A percentile compares a stretch with the other conserved stretches of the same genome.
Evolutionary conservation across 1,284 basidiomycete species (phyloP).

Genomic region (Blastosporella zonata): DNA sequence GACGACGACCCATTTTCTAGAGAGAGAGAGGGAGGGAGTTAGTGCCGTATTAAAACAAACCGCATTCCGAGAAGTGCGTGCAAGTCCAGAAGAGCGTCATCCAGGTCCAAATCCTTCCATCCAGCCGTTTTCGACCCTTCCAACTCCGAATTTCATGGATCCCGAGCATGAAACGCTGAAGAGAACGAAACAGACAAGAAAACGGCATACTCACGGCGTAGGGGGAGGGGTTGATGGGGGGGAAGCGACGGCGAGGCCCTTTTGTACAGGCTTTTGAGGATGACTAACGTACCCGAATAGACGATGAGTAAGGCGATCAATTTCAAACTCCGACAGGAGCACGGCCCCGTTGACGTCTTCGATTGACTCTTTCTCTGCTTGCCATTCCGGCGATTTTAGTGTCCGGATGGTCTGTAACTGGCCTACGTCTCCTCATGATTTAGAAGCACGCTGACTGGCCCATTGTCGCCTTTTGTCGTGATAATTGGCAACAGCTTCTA

Average conservation of each 20-base stretch:
- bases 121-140: conserved; percentile 14
- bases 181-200: background rate
- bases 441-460: too few species aligned
- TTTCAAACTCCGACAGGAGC: conserved; percentile 12
- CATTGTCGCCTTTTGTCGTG: too few species aligned
- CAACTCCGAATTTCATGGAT: background rate
- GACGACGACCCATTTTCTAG: conserved; percentile 83
- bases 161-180: background rate
- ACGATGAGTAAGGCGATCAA: conserved; percentile 16
- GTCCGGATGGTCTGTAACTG: too few species aligned
- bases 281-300: conserved; percentile 16
- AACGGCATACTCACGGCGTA: conserved; percentile 16
- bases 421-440: too few species aligned
- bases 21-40: too few species aligned
- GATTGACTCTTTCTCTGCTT: background rate
- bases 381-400: too few species aligned
- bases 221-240: conserved; percentile 5
- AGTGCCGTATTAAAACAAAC: background rate
- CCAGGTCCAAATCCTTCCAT: conserved; percentile 13
- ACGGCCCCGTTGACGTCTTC: background rate
- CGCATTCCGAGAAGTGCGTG: background rate
- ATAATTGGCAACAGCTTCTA: too few species aligned
- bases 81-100: conserved; percentile 20
- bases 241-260: conserved; percentile 10
- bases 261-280: conserved; percentile 17